Conservation (phyloP, 768 basidiomycete species). For the Collybia sordida region DNA sequence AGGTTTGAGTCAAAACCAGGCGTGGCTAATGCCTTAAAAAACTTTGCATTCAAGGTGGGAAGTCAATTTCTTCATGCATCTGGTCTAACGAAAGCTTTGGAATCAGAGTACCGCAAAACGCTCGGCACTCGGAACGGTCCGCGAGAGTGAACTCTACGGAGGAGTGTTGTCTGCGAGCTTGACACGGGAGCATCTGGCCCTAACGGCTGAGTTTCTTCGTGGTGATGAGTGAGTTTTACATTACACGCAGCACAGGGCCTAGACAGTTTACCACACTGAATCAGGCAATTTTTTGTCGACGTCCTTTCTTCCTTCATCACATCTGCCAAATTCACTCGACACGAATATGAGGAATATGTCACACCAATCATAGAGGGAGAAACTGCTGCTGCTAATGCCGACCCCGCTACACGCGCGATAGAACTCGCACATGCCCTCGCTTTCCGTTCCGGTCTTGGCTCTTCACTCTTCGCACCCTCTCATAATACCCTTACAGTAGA, state of each 20-base stretch:
- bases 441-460: constrained; percentile 93
- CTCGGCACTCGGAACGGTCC: constrained; percentile 85
- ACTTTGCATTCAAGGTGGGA: constrained; percentile 97
- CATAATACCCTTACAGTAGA: constrained; percentile 61
- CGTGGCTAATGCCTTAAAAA: constrained; percentile 92
- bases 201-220: constrained; percentile 93
- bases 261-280: background rate
- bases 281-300: constrained; percentile 86
- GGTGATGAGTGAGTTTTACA: constrained; percentile 85
- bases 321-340: constrained; percentile 77
- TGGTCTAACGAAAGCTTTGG: background rate
- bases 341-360: constrained; percentile 77
- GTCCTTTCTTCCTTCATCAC: constrained; percentile 83
- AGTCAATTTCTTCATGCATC: background rate
- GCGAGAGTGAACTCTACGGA: constrained; percentile 92
- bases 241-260: background rate
- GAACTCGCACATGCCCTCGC: constrained; percentile 89
- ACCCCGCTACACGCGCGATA: constrained; percentile 70
- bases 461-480: constrained; percentile 82
- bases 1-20: constrained; percentile 88
- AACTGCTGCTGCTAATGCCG: constrained; percentile 51
- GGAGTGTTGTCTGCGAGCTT: constrained; percentile 86
- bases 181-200: constrained; percentile 84
- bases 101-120: constrained; percentile 79
- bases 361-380: constrained; percentile 72